Percentiles rank a stretch among this genome's conserved stretches.
Conservation (phyloP, 805 yeast genomes). For the Barnettozyma botsteinii region DNA sequence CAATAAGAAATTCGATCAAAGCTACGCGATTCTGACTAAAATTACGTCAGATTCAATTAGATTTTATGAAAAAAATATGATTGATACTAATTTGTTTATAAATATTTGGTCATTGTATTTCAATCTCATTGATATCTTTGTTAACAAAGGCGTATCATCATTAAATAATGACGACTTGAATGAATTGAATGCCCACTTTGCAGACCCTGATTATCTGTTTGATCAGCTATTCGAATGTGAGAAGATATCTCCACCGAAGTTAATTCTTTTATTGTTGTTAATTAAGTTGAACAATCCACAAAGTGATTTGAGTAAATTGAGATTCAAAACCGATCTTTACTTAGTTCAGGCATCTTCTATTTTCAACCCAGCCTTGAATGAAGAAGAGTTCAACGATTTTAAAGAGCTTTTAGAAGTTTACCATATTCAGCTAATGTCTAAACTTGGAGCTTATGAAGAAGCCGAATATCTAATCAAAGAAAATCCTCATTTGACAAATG, state of each 20-base stretch:
- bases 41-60: constrained; percentile 9
- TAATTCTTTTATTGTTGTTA: constrained; percentile 17
- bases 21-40: constrained; percentile 7
- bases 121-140: constrained; percentile 22
- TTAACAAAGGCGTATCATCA: constrained; percentile 11
- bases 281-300: constrained; percentile 21
- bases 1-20: constrained; percentile 21
- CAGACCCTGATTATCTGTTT: constrained; percentile 14
- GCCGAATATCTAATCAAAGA: constrained; percentile 18
- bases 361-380: constrained; percentile 1
- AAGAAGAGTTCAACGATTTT: constrained; percentile 7
- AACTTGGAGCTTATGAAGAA: constrained; percentile 18
- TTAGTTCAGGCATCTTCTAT: constrained; percentile 11
- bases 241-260: constrained; percentile 16
- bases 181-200: constrained; percentile 4
- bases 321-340: constrained; percentile 20
- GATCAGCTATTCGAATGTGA: constrained; percentile 10
- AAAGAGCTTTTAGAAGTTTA: constrained; percentile 22
- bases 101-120: constrained; percentile 24
- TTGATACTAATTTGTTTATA: constrained; percentile 13
- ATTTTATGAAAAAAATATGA: constrained; percentile 9
- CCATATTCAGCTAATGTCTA: constrained; percentile 18
- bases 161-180: constrained; percentile 3
- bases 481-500: constrained; percentile 15
- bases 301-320: constrained; percentile 13